phyloP scores from a whole-genome alignment of 169 alveolate species.

The Plasmodium sp. region DNA sequence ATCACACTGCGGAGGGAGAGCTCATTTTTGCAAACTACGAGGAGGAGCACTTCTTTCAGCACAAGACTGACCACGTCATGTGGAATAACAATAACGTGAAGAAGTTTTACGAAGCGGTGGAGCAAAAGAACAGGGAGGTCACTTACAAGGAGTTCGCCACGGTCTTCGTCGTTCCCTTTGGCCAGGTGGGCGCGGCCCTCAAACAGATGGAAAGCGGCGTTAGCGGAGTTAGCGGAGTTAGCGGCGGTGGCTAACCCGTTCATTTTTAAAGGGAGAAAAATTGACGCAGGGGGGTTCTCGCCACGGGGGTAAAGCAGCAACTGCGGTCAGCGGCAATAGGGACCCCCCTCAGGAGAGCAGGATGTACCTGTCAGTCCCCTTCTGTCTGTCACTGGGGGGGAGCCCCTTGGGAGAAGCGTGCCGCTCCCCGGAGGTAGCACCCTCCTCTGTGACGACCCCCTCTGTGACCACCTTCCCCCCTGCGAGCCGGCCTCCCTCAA shows the following conservation, averaged over 20 bases:
- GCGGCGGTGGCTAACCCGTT: neutral
- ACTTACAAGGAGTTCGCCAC: slow-evolving; percentile 22
- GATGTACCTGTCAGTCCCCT: slow-evolving; percentile 16
- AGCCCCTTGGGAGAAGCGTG: neutral
- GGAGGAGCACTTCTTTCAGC: slow-evolving; percentile 52
- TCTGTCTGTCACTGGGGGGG: slow-evolving; percentile 11
- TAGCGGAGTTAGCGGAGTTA: too few relatives aligned
- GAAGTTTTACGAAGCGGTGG: slow-evolving; percentile 26
- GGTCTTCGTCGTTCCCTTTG: slow-evolving; percentile 30
- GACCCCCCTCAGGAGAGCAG: slow-evolving; percentile 1
- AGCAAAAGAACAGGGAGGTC: slow-evolving; percentile 17
- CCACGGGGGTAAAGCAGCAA: neutral
- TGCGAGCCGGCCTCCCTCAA: neutral
- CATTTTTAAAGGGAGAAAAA: neutral
- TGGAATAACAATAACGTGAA: slow-evolving; percentile 60
- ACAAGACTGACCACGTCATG: slow-evolving; percentile 15
- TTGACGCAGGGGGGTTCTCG: neutral
- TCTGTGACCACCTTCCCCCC: neutral
- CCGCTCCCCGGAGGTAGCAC: neutral
- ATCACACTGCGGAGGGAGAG: slow-evolving; percentile 20
- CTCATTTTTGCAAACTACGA: slow-evolving; percentile 43
- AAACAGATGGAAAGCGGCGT: neutral
- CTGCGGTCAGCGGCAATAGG: neutral
- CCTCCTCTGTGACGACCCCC: neutral
- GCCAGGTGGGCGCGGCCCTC: neutral